Conservation (phyloP, 2,329 filamentous ascomycete species). For the Periconia macrospinosa region DNA sequence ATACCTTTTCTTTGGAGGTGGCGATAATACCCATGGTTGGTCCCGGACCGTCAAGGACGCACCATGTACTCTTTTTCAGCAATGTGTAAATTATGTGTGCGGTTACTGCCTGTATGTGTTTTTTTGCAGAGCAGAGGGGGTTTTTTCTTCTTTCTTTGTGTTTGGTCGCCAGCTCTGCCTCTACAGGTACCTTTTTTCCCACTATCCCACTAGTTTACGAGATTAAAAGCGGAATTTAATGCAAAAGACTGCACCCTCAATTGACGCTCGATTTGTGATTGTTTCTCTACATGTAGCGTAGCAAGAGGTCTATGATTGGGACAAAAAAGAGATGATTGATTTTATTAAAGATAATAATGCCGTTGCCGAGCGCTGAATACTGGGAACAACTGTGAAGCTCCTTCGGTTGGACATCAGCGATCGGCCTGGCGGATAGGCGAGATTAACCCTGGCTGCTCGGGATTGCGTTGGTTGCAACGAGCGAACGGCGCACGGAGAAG, state of each 20-base stretch:
- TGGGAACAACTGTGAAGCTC: no score
- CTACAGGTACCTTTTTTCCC: conserved; percentile 23
- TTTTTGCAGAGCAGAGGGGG: conserved; percentile 31
- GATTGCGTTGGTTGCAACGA: no score
- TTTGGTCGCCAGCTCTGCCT: conserved; percentile 27
- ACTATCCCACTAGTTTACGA: conserved; percentile 22
- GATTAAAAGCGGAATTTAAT: conserved; percentile 23
- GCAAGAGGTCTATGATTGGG: no score
- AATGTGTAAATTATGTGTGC: conserved; percentile 45
- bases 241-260: neutral
- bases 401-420: no score
- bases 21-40: conserved; percentile 44
- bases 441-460: no score
- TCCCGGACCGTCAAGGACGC: conserved; percentile 34
- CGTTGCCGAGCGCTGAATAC: no score
- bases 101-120: conserved; percentile 24
- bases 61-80: conserved; percentile 41
- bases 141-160: conserved; percentile 14
- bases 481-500: no score
- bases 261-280: no score
- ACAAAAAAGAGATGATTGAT: no score
- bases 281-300: no score
- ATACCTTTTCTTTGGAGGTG: conserved; percentile 32
- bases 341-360: no score
- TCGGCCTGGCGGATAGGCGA: no score